Evolutionary conservation across 2,329 filamentous ascomycete species (phyloP), one percentile per base, ranked within the genome.

Genomic region (Ceratocystis lukuohia): DNA sequence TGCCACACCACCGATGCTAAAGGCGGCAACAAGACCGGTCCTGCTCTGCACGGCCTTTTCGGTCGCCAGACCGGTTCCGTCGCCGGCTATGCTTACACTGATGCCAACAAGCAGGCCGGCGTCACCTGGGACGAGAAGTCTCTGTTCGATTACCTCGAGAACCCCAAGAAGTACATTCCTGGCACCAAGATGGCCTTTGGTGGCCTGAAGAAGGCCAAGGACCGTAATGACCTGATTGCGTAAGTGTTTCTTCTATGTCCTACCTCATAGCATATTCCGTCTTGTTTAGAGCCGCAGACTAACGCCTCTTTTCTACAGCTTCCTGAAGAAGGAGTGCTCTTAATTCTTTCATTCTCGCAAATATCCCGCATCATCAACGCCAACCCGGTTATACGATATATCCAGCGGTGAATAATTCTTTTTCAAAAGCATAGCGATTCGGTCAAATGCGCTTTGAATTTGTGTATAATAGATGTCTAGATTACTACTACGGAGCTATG

Each of bases 131-230:
- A 91, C 72, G 86, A 96, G 76, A 78, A 86, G 71, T 88, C 89
- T 79, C 85, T 99, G 74, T 97, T 96, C 81, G 84, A 87, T 72
- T 99, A 99, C 87, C 92, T 99, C 75, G 94, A 99, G 86, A 97
- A 97, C 88, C 94, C 94, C 82, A 99, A 99, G 88, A 97, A 97
- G 86, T 99, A 92, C 87, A 96, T 99, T 71, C 94, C 94, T 73
- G 94, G 94, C 73, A 99, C 94, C 82, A 99, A 97, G 91, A 99
- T 99, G 94, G 94, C 94, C 74, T 99, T 97, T 77, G 94, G 94
- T 82, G 94, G 94, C 79, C 86, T 99, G 76, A 99, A 99, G 92
- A 99, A 99, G 90, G 85, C 86, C 77, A 97, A 97, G 89, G 94
- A 97, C 83, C 86, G 94, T 79, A 96, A 97, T 79, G 93, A 99